Conservation (phyloP, 768 basidiomycete genomes). For the Lactarius tabidus region DNA sequence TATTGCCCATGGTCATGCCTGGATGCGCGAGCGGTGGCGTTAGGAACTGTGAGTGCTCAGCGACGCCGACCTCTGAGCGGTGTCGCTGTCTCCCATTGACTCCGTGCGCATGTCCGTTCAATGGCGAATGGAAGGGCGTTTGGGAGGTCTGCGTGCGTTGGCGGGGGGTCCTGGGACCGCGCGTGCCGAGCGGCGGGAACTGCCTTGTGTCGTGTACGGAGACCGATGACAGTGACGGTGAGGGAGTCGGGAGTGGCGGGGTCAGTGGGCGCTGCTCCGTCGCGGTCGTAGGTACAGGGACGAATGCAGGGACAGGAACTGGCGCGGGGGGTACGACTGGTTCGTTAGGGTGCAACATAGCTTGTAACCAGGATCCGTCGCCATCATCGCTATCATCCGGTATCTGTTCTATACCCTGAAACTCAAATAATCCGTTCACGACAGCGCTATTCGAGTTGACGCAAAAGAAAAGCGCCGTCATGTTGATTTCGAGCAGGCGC, state of each 20-base stretch:
- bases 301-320: no score
- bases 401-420: slow-evolving; percentile 4
- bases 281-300: no score
- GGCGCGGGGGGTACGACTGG: slow-evolving; percentile 5
- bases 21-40: no score
- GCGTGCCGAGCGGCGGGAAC: slow-evolving; percentile 9
- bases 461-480: slow-evolving; percentile 9
- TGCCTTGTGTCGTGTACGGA: neutral
- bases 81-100: slow-evolving; percentile 5
- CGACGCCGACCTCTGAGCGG: neutral
- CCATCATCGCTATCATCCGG: neutral
- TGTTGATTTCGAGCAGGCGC: slow-evolving; percentile 8
- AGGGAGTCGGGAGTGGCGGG: neutral
- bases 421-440: neutral
- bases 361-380: slow-evolving; percentile 17
- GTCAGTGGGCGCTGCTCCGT: no score
- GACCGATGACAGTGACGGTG: neutral
- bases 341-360: slow-evolving; percentile 11
- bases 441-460: neutral
- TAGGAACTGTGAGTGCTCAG: slow-evolving; percentile 11
- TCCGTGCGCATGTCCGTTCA: neutral
- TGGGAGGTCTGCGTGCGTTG: neutral
- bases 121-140: neutral
- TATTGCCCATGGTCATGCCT: neutral
- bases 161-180: neutral